A percentile compares a stretch with the other conserved stretches of the same genome.
phyloP scores from a whole-genome alignment of 257 asterid genomes.

The Sherardia arvensis region DNA sequence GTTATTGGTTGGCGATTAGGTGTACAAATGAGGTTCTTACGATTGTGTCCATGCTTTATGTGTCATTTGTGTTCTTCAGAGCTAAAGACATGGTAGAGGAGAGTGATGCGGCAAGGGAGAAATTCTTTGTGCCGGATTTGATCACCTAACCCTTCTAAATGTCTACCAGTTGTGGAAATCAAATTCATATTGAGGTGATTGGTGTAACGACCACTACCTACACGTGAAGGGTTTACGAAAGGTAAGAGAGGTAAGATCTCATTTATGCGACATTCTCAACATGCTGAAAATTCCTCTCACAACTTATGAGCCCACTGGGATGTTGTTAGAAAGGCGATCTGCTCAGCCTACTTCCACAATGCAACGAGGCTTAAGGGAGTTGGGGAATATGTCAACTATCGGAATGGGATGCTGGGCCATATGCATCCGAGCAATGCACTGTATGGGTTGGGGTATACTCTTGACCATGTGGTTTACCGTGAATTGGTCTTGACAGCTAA shows the following conservation, averaged over 20 bases:
- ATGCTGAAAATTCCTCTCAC: conserved; percentile 67
- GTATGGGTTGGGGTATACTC: conserved; percentile 82
- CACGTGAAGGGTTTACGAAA: conserved; percentile 85
- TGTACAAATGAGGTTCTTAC: conserved; percentile 86
- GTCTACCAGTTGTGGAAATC: conserved; percentile 88
- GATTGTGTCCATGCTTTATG: conserved; percentile 92
- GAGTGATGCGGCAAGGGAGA: conserved; percentile 92
- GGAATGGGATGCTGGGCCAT: conserved; percentile 94
- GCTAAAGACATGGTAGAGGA: conserved; percentile 96
- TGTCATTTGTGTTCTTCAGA: conserved; percentile 84
- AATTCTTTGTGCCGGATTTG: conserved; percentile 87
- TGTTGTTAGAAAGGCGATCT: conserved; percentile 70
- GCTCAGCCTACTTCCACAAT: conserved; percentile 90
- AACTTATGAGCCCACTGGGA: conserved; percentile 87
- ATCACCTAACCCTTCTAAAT: conserved; percentile 75
- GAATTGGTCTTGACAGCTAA: conserved; percentile 75
- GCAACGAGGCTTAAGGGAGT: conserved; percentile 74
- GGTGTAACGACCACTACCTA: conserved; percentile 90
- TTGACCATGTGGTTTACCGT: conserved; percentile 87
- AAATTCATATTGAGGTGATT: conserved; percentile 74
- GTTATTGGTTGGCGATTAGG: conserved; percentile 75
- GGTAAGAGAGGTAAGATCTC: conserved; percentile 92
- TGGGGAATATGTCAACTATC: conserved; percentile 82
- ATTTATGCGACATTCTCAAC: conserved; percentile 66
- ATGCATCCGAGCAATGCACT: conserved; percentile 91